phyloP scores from a whole-genome alignment of 345 rosid genomes.

The Capsella bursapastoris region DNA sequence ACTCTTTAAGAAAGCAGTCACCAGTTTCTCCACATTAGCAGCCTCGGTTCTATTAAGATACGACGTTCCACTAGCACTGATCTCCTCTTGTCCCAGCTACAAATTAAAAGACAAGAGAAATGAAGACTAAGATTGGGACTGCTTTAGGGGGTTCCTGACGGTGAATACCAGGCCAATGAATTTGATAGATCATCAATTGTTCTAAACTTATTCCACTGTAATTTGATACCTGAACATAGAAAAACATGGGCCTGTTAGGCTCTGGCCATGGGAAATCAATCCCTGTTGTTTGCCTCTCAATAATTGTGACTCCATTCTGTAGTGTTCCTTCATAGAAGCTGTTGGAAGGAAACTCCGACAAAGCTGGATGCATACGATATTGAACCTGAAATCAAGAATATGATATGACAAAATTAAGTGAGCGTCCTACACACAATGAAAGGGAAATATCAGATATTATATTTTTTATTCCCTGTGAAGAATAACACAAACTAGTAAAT shows the following conservation, averaged over 20 bases:
- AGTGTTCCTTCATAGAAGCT: conserved; percentile 98
- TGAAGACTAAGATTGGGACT: conserved; percentile 1
- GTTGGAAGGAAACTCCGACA: conserved; percentile 98
- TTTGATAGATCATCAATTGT: conserved; percentile 11
- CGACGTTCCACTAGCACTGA: conserved; percentile 98
- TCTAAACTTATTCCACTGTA: not conserved
- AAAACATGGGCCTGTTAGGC: conserved; percentile 98
- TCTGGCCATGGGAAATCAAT: conserved; percentile 99
- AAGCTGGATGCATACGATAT: conserved; percentile 97
- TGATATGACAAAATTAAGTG: conserved; percentile 28
- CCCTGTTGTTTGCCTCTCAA: conserved; percentile 93
- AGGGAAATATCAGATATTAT: not conserved
- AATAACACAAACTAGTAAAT: not conserved
- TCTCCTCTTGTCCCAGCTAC: conserved; percentile 99
- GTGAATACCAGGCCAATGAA: not conserved
- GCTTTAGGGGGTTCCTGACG: not conserved
- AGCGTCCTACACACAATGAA: conserved; percentile 9
- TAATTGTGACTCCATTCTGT: conserved; percentile 98
- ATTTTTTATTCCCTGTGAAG: not conserved
- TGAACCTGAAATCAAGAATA: conserved; percentile 68
- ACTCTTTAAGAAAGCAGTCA: conserved; percentile 94
- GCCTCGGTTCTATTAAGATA: conserved; percentile 98
- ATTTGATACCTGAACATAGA: conserved; percentile 87
- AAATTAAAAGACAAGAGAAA: conserved; percentile 41
- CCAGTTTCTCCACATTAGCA: conserved; percentile 99